Percentiles rank a stretch among this genome's conserved stretches.
phyloP scores from a whole-genome alignment of 1,284 basidiomycete genomes.

The Sutorius eximius region DNA sequence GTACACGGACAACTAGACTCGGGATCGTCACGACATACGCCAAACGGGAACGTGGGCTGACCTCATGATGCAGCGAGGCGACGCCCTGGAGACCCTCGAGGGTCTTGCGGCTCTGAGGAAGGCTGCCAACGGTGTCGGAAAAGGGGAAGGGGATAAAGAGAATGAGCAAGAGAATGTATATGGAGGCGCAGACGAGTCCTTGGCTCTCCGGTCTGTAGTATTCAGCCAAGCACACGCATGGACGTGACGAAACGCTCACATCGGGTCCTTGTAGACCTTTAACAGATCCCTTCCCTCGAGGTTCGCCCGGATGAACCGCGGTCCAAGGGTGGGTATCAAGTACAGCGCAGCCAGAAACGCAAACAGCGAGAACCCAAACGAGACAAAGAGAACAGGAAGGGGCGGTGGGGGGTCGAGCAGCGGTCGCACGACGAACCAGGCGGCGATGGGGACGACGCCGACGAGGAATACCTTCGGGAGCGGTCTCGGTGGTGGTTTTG shows the following conservation, averaged over 20 bases:
- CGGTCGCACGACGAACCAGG: slow-evolving; percentile 69
- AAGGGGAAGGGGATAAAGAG: slow-evolving; percentile 91
- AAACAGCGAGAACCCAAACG: slow-evolving; percentile 77
- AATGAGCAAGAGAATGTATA: slow-evolving; percentile 86
- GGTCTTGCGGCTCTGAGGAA: slow-evolving; percentile 40
- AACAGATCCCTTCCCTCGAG: slow-evolving; percentile 81
- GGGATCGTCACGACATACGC: background rate
- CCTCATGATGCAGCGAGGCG: slow-evolving; percentile 88
- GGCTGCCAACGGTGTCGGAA: slow-evolving; percentile 62
- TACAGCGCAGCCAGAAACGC: slow-evolving; percentile 74
- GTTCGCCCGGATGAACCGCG: slow-evolving; percentile 72
- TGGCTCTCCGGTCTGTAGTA: slow-evolving; percentile 83
- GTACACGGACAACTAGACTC: slow-evolving; percentile 81
- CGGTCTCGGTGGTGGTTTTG: slow-evolving; percentile 43
- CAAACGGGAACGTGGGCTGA: slow-evolving; percentile 37
- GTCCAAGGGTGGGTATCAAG: slow-evolving; percentile 73
- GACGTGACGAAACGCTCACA: slow-evolving; percentile 53
- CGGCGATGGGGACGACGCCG: slow-evolving; percentile 60
- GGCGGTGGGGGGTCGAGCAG: slow-evolving; percentile 65
- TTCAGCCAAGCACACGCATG: background rate
- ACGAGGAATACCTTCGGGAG: slow-evolving; percentile 54
- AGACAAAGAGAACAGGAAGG: slow-evolving; percentile 69
- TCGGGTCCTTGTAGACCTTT: slow-evolving; percentile 69
- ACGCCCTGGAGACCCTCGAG: slow-evolving; percentile 63
- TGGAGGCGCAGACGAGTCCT: slow-evolving; percentile 86